Evolutionary conservation across 306 rosid species (phyloP).

Genomic region (Cucurbita moschata): DNA sequence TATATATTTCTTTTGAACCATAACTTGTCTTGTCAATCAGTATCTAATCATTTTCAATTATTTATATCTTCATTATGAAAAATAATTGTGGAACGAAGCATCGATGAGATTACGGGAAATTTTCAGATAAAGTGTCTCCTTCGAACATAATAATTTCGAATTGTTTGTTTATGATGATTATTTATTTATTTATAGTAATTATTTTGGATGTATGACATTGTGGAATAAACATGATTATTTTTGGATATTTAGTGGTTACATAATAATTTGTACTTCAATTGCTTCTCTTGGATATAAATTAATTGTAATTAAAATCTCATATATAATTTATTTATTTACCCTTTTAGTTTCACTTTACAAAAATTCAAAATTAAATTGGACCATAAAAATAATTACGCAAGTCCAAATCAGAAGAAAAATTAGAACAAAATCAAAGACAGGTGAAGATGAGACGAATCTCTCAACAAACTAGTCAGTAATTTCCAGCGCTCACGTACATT

Average conservation of each 20-base stretch:
- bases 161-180: background rate
- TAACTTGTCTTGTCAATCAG: background rate
- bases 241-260: background rate
- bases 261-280: background rate
- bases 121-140: background rate
- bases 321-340: background rate
- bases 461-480: background rate
- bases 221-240: background rate
- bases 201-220: background rate
- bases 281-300: background rate
- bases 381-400: background rate
- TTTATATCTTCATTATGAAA: background rate
- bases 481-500: background rate
- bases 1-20: no score
- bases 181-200: no score
- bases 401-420: background rate
- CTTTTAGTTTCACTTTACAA: no score
- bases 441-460: background rate
- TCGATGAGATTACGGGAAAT: background rate
- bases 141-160: background rate
- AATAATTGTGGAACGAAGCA: background rate
- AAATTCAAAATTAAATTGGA: no score
- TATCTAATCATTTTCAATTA: background rate
- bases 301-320: background rate
- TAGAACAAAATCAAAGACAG: background rate